A percentile compares a stretch with the other conserved stretches of the same genome.
phyloP scores from a whole-genome alignment of 1,139 yeast genomes.

The Wickerhamomyces sp. region DNA sequence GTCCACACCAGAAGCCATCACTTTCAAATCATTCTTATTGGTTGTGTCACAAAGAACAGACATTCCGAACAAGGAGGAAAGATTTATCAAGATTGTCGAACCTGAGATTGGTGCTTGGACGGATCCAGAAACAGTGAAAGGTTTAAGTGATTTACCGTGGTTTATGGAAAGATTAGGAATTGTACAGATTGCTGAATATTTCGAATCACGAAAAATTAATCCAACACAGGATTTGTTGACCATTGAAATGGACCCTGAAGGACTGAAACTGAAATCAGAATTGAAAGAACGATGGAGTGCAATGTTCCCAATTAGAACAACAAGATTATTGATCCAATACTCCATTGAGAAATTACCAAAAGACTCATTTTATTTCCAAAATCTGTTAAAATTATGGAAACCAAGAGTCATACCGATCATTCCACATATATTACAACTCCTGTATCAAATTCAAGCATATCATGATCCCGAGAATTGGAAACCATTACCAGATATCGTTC shows the following conservation, averaged over 20 bases:
- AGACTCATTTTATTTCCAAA: conserved; percentile 67
- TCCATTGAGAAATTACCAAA: conserved; percentile 87
- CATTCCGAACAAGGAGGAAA: conserved; percentile 59
- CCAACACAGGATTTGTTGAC: conserved; percentile 70
- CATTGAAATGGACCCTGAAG: conserved; percentile 89
- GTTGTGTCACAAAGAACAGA: conserved; percentile 89
- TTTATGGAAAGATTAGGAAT: conserved; percentile 97
- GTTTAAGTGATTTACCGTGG: conserved; percentile 87
- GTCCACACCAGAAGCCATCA: conserved; percentile 87
- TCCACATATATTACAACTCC: conserved; percentile 82
- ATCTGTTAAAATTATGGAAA: conserved; percentile 77
- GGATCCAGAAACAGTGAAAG: conserved; percentile 85
- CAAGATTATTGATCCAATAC: conserved; percentile 90
- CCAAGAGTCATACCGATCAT: conserved; percentile 89
- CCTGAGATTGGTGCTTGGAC: conserved; percentile 94
- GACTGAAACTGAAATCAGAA: conserved; percentile 65
- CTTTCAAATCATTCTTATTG: conserved; percentile 84
- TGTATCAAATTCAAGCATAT: conserved; percentile 89
- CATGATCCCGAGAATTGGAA: conserved; percentile 92
- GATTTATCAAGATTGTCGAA: conserved; percentile 84
- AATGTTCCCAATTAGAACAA: conserved; percentile 91
- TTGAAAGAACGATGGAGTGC: conserved; percentile 91
- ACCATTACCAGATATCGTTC: conserved; percentile 83
- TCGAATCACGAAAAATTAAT: conserved; percentile 74
- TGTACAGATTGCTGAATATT: conserved; percentile 87